Evolutionary conservation across 495 filamentous ascomycete genomes (phyloP).

Genomic region (Podospora sp.): DNA sequence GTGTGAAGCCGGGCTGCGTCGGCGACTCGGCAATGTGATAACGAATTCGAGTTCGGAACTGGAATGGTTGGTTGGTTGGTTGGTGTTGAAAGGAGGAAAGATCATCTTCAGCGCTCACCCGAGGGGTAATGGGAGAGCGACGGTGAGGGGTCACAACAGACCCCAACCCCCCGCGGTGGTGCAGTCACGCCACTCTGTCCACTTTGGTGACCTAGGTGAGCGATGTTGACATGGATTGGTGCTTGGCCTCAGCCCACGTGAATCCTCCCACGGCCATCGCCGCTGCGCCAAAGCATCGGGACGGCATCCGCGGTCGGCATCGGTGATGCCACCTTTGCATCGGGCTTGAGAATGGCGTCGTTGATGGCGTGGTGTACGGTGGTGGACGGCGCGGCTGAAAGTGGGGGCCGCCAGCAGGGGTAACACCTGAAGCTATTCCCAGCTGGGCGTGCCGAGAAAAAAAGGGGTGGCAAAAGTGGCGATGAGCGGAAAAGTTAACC

Average conservation of each 20-base stretch:
- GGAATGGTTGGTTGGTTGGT: not conserved
- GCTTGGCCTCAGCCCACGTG: not conserved
- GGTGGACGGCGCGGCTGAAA: not conserved
- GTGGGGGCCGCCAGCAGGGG: not conserved
- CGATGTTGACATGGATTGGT: not conserved
- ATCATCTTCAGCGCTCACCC: not conserved
- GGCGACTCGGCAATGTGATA: too few relatives aligned
- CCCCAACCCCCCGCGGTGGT: not conserved
- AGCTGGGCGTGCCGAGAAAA: not conserved
- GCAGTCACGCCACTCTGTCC: not conserved
- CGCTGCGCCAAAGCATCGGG: not conserved
- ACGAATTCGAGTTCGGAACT: not conserved
- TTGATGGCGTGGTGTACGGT: not conserved
- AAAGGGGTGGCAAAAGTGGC: too few relatives aligned
- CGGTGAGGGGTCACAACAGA: not conserved
- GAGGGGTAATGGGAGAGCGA: not conserved
- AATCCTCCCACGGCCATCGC: not conserved
- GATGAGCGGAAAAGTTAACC: not conserved
- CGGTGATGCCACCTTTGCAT: not conserved
- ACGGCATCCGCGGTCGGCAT: not conserved
- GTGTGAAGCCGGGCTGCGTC: not conserved
- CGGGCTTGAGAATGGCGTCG: not conserved
- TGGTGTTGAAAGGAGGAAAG: not conserved
- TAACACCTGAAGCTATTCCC: not conserved
- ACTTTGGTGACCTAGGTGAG: not conserved